Base-by-base conservation (phyloP, 805 yeast genomes). In the Vanderwaltozyma yarrowii region DNA sequence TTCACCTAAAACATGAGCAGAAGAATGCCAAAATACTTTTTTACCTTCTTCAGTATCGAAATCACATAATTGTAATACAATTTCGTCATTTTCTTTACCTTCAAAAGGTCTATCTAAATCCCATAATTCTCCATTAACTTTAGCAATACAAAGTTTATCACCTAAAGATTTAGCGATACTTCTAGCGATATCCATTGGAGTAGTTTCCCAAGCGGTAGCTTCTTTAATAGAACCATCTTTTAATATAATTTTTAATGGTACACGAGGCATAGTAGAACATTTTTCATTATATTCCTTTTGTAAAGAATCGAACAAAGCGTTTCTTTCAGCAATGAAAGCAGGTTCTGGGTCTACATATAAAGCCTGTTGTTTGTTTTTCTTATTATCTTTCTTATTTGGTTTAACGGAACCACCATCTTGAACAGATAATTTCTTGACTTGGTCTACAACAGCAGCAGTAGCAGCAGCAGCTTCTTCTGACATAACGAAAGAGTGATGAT, bases 1-100 rank as follows among this genome's bases (percentile, higher is more conserved):
- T 69, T 92, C 98, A 66, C 98, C 98, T 52, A 92, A 69, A 39
- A 92, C 89, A 66, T 92, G 98, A 37, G 98, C 98, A 49, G 95
- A 82, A 2, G 98, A 92, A 64, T 92, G 98, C 98, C 98, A 92
- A 67, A 92, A 92, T 26, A 89, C 97, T 47, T 78, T 77, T 61
- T 80, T 85, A 64, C 97, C 98, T 56, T 88, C 96, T n/a, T 83
- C 83, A 44, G 85, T 71, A 29, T 86, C 94, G 54, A 92, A 92
- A 59, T 88, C 96, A 58, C 86, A 74, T 54, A 87, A 80, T 60
- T 86, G 92, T 45, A 92, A 68, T 37, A 55, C 61, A 34, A 60
- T 37, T 27, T 50, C 57, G 34, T 58, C 56, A 19, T 54, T 52
- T 19, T 66, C 60, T 42, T 74, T 69, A 11, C 62, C 65, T 65